Evolutionary conservation across 345 rosid species (phyloP), one percentile per base, ranked within the genome.

Genomic region (Populus deltoides): DNA sequence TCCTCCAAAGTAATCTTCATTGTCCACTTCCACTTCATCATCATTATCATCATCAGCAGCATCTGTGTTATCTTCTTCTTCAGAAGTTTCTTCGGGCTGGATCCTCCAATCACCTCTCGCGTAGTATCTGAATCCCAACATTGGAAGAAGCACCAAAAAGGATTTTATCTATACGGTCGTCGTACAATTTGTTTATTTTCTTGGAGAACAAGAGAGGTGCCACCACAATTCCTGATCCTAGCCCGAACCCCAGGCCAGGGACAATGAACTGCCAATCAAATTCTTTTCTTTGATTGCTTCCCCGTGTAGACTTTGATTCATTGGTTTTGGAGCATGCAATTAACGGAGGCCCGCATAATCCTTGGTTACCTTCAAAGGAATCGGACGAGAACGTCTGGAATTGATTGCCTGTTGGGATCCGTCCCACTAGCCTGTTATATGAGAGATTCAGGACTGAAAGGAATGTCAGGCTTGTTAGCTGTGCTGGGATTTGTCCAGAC

Each of bases 211-310:
- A 53, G 13, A 85, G 29, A 3, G 88, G 89, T 6, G 86, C 90
- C 78, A 89, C 76, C 8, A 79, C 66, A 17, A 55, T 36, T 5
- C 84, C 96, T 72, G 92, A 88, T 9, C 91, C 93, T 0, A 77
- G 57, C 0, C 96, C 96, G 12, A 86, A 86, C 1, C 93, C 92
- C 8, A 87, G 12, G 1, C 93, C 93, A 0, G 73, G 83, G 41
- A 82, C 17, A 74, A 90, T 85, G 85, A 84, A 73, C 68, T 51
- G 79, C 90, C 90, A 87, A 80, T 90, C 85, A 24, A 84, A 78
- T 65, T 51, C 76, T 66, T 66, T 31, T 0, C 18, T 18, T 11
- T 24, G 22, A 4, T 55, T 6, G 4, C 31, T 22, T 35, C 55
- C 6, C 33, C 3, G 3, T 6, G 43, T 41, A 20, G 75, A 20